phyloP scores from a whole-genome alignment of 2,329 filamentous ascomycete species.

The Diplodia sapinea region DNA sequence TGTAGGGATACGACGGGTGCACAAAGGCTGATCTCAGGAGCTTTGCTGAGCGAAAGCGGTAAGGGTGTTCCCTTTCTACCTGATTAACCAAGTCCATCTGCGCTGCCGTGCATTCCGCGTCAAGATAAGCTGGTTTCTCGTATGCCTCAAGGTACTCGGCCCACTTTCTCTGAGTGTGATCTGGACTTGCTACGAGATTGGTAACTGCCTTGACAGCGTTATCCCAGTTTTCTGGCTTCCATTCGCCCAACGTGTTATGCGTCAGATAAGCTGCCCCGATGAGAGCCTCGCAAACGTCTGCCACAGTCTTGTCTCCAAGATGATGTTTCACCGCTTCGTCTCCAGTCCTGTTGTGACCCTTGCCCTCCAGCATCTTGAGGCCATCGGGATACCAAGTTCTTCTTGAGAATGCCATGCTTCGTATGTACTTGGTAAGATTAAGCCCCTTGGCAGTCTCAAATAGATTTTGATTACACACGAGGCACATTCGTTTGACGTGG shows the following conservation, averaged over 20 bases:
- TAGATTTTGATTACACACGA: constrained; percentile 90
- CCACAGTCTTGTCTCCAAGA: constrained; percentile 86
- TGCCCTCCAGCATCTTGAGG: constrained; percentile 74
- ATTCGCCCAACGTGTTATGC: constrained; percentile 53
- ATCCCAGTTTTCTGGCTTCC: constrained; percentile 59
- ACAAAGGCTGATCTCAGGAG: constrained; percentile 84
- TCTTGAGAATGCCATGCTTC: constrained; percentile 75
- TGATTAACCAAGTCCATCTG: constrained; percentile 72
- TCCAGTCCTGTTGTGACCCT: constrained; percentile 59
- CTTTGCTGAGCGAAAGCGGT: constrained; percentile 75
- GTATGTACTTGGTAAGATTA: constrained; percentile 75
- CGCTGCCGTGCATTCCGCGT: constrained; percentile 63
- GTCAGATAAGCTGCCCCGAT: constrained; percentile 81
- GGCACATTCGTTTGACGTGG: constrained; percentile 87
- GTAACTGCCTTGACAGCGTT: constrained; percentile 70
- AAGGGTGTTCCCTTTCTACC: constrained; percentile 65
- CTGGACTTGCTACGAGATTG: constrained; percentile 69
- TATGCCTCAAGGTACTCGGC: constrained; percentile 76
- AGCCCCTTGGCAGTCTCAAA: constrained; percentile 75
- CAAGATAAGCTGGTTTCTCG: constrained; percentile 73
- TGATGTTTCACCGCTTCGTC: constrained; percentile 62
- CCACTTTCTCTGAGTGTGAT: constrained; percentile 73
- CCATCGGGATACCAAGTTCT: constrained; percentile 89
- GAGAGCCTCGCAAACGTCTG: constrained; percentile 91
- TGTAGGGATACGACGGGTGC: constrained; percentile 79